These are phyloP conservation scores for Penicillium nucicola DNA, from an alignment of 495 filamentous ascomycete genomes.

Conservation along the genomic window DNA sequence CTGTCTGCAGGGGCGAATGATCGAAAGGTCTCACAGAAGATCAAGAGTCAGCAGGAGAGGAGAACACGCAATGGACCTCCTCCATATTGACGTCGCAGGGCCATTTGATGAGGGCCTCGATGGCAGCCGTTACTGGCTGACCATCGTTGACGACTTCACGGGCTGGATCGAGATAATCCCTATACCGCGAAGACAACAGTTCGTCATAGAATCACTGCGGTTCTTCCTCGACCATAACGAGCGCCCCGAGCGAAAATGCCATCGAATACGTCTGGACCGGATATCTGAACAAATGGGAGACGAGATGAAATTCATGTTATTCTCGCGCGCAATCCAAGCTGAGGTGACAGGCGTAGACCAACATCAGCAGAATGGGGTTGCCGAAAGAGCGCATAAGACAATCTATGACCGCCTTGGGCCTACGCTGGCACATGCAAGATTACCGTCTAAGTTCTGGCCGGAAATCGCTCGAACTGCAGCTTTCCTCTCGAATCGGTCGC, in stretches of 20 bases:
- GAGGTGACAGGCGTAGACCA: constrained; percentile 16
- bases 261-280: constrained; percentile 17
- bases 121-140: constrained; percentile 21
- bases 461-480: constrained; percentile 17
- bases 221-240: constrained; percentile 20
- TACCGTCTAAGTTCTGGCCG: constrained; percentile 20
- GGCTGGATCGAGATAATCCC: constrained; percentile 13
- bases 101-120: constrained; percentile 20
- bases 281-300: constrained; percentile 16
- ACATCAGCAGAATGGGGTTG: constrained; percentile 22
- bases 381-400: constrained; percentile 19
- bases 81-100: constrained; percentile 19
- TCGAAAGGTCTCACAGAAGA: constrained; percentile 12
- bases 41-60: constrained; percentile 7
- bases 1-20: constrained; percentile 18
- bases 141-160: constrained; percentile 19
- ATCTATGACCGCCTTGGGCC: constrained; percentile 13
- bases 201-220: constrained; percentile 12
- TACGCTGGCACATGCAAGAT: constrained; percentile 13
- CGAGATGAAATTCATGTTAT: constrained; percentile 19
- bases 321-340: constrained; percentile 14
- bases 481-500: constrained; percentile 20
- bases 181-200: constrained; percentile 11
- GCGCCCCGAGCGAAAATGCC: constrained; percentile 18
- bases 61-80: constrained; percentile 20